Percentiles rank a stretch among this genome's conserved stretches.
Evolutionary conservation across 2,329 filamentous ascomycete species (phyloP).

Genomic region (Arthrobotrys iridis): DNA sequence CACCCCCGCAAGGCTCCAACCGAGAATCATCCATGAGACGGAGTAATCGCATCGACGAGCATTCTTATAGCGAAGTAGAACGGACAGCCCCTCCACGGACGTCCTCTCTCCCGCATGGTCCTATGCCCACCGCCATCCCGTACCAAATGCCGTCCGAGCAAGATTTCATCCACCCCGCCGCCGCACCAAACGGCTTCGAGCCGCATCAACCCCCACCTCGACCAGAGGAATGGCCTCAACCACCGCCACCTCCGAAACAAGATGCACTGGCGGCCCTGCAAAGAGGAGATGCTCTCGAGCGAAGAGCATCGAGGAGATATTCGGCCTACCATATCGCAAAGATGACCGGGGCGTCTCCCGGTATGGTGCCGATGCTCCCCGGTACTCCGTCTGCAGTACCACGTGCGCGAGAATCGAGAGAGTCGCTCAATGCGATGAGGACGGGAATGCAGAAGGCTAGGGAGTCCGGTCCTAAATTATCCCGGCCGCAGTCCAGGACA

Average conservation of each 20-base stretch:
- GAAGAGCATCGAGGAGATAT: slow-evolving; percentile 89
- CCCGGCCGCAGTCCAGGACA: slow-evolving; percentile 24
- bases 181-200: slow-evolving; percentile 18
- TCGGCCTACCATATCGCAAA: slow-evolving; percentile 98
- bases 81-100: slow-evolving; percentile 56
- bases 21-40: slow-evolving; percentile 58
- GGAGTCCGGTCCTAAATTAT: slow-evolving; percentile 9
- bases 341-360: slow-evolving; percentile 81
- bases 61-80: slow-evolving; percentile 54
- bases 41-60: slow-evolving; percentile 37
- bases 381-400: slow-evolving; percentile 61
- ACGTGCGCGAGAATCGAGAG: slow-evolving; percentile 57
- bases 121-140: slow-evolving; percentile 27
- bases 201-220: slow-evolving; percentile 8
- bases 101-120: slow-evolving; percentile 56
- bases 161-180: slow-evolving; percentile 31
- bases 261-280: slow-evolving; percentile 92
- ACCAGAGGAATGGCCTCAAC: slow-evolving; percentile 69
- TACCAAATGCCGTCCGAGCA: slow-evolving; percentile 52
- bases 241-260: slow-evolving; percentile 82
- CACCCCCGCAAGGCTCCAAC: slow-evolving; percentile 43
- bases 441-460: slow-evolving; percentile 30
- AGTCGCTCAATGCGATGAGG: slow-evolving; percentile 57
- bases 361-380: slow-evolving; percentile 86
- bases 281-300: slow-evolving; percentile 88